Evolutionary conservation across 768 basidiomycete genomes (phyloP).

Genomic region (Mrakia frigida): DNA sequence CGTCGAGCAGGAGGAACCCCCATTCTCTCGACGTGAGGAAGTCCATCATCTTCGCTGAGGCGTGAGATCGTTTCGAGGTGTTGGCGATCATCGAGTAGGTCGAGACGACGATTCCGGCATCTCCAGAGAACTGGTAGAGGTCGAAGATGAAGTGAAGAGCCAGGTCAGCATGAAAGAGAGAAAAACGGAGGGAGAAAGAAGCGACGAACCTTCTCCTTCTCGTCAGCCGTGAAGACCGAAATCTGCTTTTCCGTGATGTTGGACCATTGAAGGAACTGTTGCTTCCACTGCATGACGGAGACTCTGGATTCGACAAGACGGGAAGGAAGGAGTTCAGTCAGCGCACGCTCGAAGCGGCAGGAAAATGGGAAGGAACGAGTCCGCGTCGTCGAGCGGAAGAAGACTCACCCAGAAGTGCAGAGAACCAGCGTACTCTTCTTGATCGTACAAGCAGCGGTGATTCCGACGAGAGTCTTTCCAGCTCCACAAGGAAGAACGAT

Average conservation of each 20-base stretch:
- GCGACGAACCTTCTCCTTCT: conserved; percentile 75
- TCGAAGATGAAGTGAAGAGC: neutral
- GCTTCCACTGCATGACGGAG: conserved; percentile 94
- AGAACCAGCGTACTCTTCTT: conserved; percentile 97
- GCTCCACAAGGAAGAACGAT: conserved; percentile 98
- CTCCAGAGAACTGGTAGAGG: conserved; percentile 73
- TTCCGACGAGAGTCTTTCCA: conserved; percentile 98
- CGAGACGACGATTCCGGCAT: conserved; percentile 95
- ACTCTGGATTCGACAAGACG: conserved; percentile 38
- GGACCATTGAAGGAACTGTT: conserved; percentile 97
- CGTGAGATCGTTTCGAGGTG: conserved; percentile 96
- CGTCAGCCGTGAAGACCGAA: conserved; percentile 93
- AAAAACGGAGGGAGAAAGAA: neutral
- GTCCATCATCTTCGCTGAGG: conserved; percentile 99
- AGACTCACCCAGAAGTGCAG: conserved; percentile 89
- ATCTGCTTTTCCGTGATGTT: conserved; percentile 96
- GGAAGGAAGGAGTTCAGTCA: neutral
- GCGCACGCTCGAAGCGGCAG: neutral
- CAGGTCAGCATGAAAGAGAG: neutral
- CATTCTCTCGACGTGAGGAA: conserved; percentile 96
- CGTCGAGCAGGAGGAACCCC: conserved; percentile 96
- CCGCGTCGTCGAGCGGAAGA: too few species aligned
- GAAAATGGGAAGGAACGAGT: neutral
- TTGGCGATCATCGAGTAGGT: conserved; percentile 99
- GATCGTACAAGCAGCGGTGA: conserved; percentile 97